Percentiles rank a stretch among this genome's conserved stretches.
phyloP scores from a whole-genome alignment of 257 asterid species.

The Eustoma russellianum region DNA sequence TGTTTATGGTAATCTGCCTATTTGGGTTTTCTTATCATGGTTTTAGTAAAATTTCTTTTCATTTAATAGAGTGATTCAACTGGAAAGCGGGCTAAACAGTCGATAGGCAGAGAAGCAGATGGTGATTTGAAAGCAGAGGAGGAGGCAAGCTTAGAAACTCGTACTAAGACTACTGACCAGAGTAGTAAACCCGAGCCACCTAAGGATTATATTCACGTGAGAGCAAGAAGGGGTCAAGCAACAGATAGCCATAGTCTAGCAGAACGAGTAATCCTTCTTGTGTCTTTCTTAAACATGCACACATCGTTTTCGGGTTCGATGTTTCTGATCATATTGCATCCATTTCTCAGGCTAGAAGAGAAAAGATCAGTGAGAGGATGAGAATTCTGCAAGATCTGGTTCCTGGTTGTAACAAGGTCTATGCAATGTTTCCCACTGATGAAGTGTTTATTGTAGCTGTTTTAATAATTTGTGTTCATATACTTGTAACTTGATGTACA shows the following conservation, averaged over 20 bases:
- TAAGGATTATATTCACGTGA: conserved; percentile 85
- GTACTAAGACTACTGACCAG: conserved; percentile 37
- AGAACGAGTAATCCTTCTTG: conserved; percentile 49
- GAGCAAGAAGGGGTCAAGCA: conserved; percentile 97
- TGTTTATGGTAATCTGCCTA: no score
- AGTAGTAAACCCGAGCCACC: conserved; percentile 58
- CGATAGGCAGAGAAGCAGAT: conserved; percentile 28
- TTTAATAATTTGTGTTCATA: no score
- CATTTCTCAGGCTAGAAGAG: conserved; percentile 69
- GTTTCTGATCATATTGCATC: conserved; percentile 14
- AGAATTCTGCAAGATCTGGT: conserved; percentile 88
- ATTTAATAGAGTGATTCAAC: conserved; percentile 33
- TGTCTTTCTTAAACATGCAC: conserved; percentile 4
- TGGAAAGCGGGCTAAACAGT: conserved; percentile 36
- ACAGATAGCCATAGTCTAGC: conserved; percentile 96
- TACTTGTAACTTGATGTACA: no score
- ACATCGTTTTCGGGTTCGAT: background rate
- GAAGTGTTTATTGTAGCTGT: background rate
- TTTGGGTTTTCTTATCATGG: background rate
- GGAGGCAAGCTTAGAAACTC: conserved; percentile 47
- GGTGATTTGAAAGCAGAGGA: conserved; percentile 38
- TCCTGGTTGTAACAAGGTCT: conserved; percentile 92
- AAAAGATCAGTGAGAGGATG: conserved; percentile 95
- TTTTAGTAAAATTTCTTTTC: background rate
- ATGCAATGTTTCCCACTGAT: background rate